Conservation (phyloP, 1,284 basidiomycete genomes). For the Vanrija pseudolonga region DNA sequence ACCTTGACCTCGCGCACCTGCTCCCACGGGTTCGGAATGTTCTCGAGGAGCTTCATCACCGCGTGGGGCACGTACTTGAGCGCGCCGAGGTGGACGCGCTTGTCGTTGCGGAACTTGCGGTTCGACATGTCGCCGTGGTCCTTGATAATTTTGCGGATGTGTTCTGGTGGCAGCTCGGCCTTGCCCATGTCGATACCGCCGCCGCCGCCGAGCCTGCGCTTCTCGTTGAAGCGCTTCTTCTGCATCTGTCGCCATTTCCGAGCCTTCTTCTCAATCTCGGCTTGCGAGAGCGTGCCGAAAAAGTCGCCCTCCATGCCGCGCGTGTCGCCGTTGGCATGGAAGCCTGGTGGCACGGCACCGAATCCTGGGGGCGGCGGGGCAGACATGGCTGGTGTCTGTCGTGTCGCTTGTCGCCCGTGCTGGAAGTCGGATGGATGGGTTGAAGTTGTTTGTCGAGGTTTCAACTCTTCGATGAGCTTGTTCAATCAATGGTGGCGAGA, state of each 20-base stretch:
- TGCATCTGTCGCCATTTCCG: slow-evolving; percentile 49
- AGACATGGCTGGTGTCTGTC: slow-evolving; percentile 32
- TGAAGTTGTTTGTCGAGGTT: neutral
- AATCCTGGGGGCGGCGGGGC: slow-evolving; percentile 31
- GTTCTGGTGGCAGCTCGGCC: slow-evolving; percentile 60
- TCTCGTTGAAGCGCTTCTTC: slow-evolving; percentile 46
- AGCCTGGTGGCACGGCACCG: slow-evolving; percentile 29
- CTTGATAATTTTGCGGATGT: slow-evolving; percentile 95
- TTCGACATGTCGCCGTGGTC: slow-evolving; percentile 97
- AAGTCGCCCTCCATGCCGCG: slow-evolving; percentile 44
- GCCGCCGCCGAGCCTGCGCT: slow-evolving; percentile 47
- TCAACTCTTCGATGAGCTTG: too few relatives aligned
- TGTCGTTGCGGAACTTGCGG: slow-evolving; percentile 95
- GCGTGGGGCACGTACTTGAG: slow-evolving; percentile 99
- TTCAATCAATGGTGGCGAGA: neutral
- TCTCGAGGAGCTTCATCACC: slow-evolving; percentile 98
- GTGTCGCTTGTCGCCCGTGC: neutral
- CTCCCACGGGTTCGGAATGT: slow-evolving; percentile 99
- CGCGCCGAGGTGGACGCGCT: slow-evolving; percentile 95
- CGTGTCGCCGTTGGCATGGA: slow-evolving; percentile 27
- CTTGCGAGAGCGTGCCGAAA: slow-evolving; percentile 42
- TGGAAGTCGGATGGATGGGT: neutral
- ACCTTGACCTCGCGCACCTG: slow-evolving; percentile 97
- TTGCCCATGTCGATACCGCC: slow-evolving; percentile 50
- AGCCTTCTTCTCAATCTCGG: slow-evolving; percentile 50